A percentile compares a stretch with the other conserved stretches of the same genome.
Conservation (phyloP, 1,139 yeast genomes). For the Candida tunisiensis region DNA sequence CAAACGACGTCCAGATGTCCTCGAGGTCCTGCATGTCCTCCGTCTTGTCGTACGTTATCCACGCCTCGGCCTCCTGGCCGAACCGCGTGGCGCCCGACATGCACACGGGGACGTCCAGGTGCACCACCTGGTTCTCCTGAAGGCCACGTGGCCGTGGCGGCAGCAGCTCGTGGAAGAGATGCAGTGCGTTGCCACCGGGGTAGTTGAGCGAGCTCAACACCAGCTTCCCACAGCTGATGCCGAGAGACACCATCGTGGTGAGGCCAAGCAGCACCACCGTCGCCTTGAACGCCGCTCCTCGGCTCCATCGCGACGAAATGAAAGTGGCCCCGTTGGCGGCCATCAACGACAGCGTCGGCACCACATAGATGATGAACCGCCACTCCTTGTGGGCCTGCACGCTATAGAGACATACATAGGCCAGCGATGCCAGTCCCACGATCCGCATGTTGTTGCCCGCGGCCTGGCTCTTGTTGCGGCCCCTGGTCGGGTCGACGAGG, state of each 20-base stretch:
- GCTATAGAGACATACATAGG: slow-evolving; percentile 48
- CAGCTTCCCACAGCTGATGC: slow-evolving; percentile 34
- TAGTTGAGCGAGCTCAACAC: slow-evolving; percentile 59
- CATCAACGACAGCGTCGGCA: slow-evolving; percentile 49
- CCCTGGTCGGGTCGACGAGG: slow-evolving; percentile 6
- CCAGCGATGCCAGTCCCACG: slow-evolving; percentile 28
- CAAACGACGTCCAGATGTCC: slow-evolving; percentile 35
- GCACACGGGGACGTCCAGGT: slow-evolving; percentile 66
- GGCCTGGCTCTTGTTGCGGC: background rate
- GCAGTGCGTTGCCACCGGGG: slow-evolving; percentile 76
- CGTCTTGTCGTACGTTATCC: slow-evolving; percentile 56
- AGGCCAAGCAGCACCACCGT: slow-evolving; percentile 13
- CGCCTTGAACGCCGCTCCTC: background rate
- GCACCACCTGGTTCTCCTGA: slow-evolving; percentile 24
- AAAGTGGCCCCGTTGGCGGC: slow-evolving; percentile 32
- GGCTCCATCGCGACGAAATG: too few species aligned
- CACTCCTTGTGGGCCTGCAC: slow-evolving; percentile 88
- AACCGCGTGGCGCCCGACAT: slow-evolving; percentile 80
- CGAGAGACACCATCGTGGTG: slow-evolving; percentile 14
- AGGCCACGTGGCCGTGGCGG: too few species aligned
- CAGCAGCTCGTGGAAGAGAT: slow-evolving; percentile 26
- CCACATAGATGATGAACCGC: slow-evolving; percentile 67
- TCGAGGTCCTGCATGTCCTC: slow-evolving; percentile 30
- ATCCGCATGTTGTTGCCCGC: slow-evolving; percentile 19
- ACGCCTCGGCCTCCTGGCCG: slow-evolving; percentile 33